A percentile compares a stretch with the other conserved stretches of the same genome.
Evolutionary conservation across 805 yeast genomes (phyloP).

Genomic region (Ogataea ganodermae): DNA sequence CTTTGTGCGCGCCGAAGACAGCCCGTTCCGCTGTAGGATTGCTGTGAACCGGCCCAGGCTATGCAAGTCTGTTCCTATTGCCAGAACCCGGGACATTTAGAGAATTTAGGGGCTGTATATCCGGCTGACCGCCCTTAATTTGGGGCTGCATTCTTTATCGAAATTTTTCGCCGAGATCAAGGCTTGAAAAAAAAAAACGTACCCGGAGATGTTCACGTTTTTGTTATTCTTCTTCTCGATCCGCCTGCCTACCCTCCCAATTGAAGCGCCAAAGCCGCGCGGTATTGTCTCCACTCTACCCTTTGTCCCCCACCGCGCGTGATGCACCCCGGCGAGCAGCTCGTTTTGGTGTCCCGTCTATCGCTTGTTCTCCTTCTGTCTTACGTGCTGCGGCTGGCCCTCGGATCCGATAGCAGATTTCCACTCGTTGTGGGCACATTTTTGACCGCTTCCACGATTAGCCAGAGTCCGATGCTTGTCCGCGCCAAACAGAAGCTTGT

Average conservation of each 20-base stretch:
- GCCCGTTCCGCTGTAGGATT: constrained; percentile 40
- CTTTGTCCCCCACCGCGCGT: background rate
- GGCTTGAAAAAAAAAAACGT: no score
- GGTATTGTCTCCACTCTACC: background rate
- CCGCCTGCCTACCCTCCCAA: no score
- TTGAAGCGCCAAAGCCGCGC: no score
- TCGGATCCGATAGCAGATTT: constrained; percentile 25
- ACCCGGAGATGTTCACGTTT: no score
- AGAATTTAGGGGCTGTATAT: constrained; percentile 9
- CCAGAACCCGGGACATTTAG: constrained; percentile 37
- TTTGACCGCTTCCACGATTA: constrained; percentile 34
- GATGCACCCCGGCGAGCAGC: constrained; percentile 4
- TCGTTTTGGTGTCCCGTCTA: constrained; percentile 33
- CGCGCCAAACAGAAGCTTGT: constrained; percentile 16
- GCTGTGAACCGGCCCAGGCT: constrained; percentile 45
- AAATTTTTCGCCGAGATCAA: no score
- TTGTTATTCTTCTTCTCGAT: no score
- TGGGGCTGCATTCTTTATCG: background rate
- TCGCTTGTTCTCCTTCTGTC: constrained; percentile 29
- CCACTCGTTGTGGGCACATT: constrained; percentile 29
- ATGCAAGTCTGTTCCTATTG: constrained; percentile 62
- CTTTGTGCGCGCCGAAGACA: constrained; percentile 35
- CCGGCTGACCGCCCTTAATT: background rate
- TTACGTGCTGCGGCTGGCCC: constrained; percentile 25
- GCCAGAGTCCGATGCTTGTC: constrained; percentile 28